phyloP scores from a whole-genome alignment of 2,329 filamentous ascomycete species.

The Botryosphaeria dothidea region DNA sequence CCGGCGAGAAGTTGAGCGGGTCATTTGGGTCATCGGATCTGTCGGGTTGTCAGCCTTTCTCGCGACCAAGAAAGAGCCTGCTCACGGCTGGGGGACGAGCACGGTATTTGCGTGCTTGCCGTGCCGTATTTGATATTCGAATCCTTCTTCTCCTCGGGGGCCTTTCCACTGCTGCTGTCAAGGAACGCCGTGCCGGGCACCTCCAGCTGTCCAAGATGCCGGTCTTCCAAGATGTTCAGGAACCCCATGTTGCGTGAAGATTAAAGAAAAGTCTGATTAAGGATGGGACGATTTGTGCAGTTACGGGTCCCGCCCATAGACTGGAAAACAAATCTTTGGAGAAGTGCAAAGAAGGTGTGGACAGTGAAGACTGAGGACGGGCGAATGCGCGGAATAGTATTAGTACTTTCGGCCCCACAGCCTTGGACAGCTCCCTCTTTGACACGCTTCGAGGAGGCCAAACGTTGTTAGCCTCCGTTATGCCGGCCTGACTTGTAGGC shows the following conservation, averaged over 20 bases:
- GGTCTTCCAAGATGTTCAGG: conserved; percentile 36
- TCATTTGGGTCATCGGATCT: conserved; percentile 37
- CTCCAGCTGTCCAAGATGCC: conserved; percentile 29
- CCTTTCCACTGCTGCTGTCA: conserved; percentile 28
- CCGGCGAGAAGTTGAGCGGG: conserved; percentile 37
- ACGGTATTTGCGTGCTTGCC: conserved; percentile 36
- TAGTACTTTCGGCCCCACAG: not conserved
- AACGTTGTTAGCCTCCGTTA: conserved; percentile 25
- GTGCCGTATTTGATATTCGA: conserved; percentile 34
- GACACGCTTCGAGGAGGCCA: conserved; percentile 4
- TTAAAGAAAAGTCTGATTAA: not conserved
- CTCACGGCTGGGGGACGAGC: conserved; percentile 37
- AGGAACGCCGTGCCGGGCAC: conserved; percentile 38
- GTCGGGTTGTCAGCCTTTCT: not conserved
- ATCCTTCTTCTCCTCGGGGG: conserved; percentile 14
- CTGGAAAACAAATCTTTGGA: conserved; percentile 19
- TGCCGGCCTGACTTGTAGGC: conserved; percentile 1
- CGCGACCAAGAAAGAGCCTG: not conserved
- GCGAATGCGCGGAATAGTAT: not conserved
- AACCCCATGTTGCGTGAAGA: conserved; percentile 29
- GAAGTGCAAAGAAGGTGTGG: not conserved
- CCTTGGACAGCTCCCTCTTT: conserved; percentile 21
- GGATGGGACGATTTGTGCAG: not conserved
- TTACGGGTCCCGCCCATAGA: not conserved
- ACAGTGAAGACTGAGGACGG: not conserved